Percentiles rank a stretch among this genome's conserved stretches.
These are phyloP conservation scores for Orbilia javanica DNA, from an alignment of 2,329 filamentous ascomycete species.

Conservation along the genomic window DNA sequence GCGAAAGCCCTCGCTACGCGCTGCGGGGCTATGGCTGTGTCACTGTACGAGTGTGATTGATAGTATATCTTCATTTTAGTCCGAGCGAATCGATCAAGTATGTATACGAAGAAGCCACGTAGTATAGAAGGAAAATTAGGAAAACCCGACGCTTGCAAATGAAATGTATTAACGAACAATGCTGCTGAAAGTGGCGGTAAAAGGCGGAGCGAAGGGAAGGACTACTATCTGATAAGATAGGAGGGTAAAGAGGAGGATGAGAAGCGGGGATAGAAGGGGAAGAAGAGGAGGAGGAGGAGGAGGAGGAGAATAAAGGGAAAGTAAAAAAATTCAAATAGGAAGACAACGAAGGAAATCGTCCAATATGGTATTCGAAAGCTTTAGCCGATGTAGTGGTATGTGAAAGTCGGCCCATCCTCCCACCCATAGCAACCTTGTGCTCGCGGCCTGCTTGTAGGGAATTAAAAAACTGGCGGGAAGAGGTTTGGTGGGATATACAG, in stretches of 20 bases:
- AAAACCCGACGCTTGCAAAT: slow-evolving; percentile 49
- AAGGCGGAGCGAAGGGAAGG: background rate
- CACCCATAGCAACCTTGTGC: slow-evolving; percentile 9
- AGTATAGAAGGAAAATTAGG: background rate
- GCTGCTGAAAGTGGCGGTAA: background rate
- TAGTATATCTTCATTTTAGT: slow-evolving; percentile 42
- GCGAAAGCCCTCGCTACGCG: too few relatives aligned
- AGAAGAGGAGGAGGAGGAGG: background rate
- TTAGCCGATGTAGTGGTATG: background rate
- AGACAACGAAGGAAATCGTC: background rate
- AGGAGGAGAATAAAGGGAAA: background rate
- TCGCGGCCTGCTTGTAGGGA: background rate
- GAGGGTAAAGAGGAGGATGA: background rate
- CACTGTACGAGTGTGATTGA: background rate
- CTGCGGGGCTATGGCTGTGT: background rate
- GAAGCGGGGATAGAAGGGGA: background rate
- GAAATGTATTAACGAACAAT: slow-evolving; percentile 38
- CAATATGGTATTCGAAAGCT: background rate
- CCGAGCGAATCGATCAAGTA: slow-evolving; percentile 24
- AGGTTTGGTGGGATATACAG: background rate
- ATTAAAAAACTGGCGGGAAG: background rate
- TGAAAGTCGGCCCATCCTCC: background rate
- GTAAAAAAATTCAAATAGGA: slow-evolving; percentile 6
- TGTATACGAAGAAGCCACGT: slow-evolving; percentile 12
- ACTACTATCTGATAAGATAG: slow-evolving; percentile 10